Evolutionary conservation across 441 rosid species (phyloP), one percentile per base, ranked within the genome.

Genomic region (Erodium trifolium): DNA sequence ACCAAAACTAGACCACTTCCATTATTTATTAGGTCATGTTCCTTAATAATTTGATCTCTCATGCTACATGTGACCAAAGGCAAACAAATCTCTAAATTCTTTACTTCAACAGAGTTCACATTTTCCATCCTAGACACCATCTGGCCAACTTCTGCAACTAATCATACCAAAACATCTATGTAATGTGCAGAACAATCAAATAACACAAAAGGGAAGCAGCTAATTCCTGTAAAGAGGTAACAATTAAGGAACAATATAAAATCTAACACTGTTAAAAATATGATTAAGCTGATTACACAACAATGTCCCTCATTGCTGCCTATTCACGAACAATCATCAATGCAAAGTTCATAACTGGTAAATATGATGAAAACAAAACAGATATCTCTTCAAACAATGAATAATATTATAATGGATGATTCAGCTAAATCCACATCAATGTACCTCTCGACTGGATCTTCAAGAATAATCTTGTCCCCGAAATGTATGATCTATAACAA

Each of bases 381-480:
- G 34, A 31, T 31, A 31, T 3, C 3, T 31, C 34, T 2, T 31
- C 3, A 31, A 31, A 31, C 10, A 43, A 11, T 43, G 49, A 43
- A 3, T 9, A 43, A 43, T 9, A 2, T 43, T 43, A 43, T 43
- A 43, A 43, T 43, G 12, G 11, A 60, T 60, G 12, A 60, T 19
- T 60, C 64, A 60, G 43, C 43, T 37, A 37, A 37, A 37, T 35
- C 65, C 27, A 27, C 65, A 47, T 2, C 53, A 23, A 62, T 62
- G 65, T 62, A 62, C 65, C 65, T 62, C 65, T 62, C 65, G 12
- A 62, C n/a, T 62, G 37, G 63, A 59, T 59, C 63, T 18, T 59
- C 63, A 59, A 59, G 63, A 59, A 59, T 59, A 59, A 59, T 13
- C 63, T 59, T 59, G 63, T 59, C 63, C 63, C 63, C 63, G 18